phyloP scores from a whole-genome alignment of 2,329 filamentous ascomycete species.

The Apiospora aurea region DNA sequence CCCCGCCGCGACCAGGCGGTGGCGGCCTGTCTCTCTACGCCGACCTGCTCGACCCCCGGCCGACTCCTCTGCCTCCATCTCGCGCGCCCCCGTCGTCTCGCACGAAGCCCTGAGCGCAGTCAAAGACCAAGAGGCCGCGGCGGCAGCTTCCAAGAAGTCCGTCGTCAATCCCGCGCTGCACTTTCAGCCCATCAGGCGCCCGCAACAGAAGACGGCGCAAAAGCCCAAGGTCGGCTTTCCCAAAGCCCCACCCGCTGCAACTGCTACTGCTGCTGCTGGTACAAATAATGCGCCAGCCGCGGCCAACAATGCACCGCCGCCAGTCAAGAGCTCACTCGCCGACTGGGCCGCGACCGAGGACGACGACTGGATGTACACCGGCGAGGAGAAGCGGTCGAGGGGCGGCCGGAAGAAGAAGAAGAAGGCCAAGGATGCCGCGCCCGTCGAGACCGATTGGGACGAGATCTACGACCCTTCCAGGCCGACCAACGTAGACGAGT shows the following conservation, averaged over 20 bases:
- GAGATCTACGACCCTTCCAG: slow-evolving; percentile 86
- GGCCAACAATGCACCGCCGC: slow-evolving; percentile 50
- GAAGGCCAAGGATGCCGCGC: slow-evolving; percentile 62
- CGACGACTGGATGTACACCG: slow-evolving; percentile 79
- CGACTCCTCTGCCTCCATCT: slow-evolving; percentile 69
- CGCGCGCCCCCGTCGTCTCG: slow-evolving; percentile 77
- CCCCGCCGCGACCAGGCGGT: slow-evolving; percentile 44
- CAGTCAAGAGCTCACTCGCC: slow-evolving; percentile 73
- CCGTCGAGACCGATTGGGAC: slow-evolving; percentile 80
- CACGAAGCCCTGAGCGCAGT: slow-evolving; percentile 57
- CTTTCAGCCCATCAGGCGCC: slow-evolving; percentile 81
- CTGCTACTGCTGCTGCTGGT: slow-evolving; percentile 42
- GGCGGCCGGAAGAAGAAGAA: slow-evolving; percentile 83
- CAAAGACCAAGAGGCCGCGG: slow-evolving; percentile 54
- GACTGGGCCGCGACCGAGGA: slow-evolving; percentile 82
- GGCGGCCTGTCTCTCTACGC: slow-evolving; percentile 79
- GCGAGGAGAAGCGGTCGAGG: slow-evolving; percentile 71
- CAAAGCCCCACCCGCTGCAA: slow-evolving; percentile 45
- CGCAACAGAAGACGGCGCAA: slow-evolving; percentile 68
- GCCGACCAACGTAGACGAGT: slow-evolving; percentile 86
- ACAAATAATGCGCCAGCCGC: slow-evolving; percentile 38
- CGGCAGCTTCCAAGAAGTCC: slow-evolving; percentile 61
- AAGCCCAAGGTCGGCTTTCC: slow-evolving; percentile 65
- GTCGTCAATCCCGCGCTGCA: slow-evolving; percentile 70
- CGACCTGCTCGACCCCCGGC: slow-evolving; percentile 74